These are phyloP conservation scores for Senna tora DNA, from an alignment of 306 rosid genomes.

Conservation along the genomic window DNA sequence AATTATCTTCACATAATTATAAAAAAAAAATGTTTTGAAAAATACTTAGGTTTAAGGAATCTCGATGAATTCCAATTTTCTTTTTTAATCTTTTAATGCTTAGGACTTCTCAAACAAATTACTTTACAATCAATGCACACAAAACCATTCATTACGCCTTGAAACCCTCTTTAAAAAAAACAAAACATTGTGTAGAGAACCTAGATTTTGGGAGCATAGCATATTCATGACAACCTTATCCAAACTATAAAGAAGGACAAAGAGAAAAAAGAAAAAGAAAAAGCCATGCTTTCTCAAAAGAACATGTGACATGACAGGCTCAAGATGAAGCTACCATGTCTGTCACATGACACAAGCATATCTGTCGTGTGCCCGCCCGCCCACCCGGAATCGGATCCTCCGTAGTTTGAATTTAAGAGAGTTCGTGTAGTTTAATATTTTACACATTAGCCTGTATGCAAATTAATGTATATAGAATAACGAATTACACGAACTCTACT, in stretches of 20 bases:
- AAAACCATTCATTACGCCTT: neutral
- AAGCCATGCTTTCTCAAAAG: constrained; percentile 35
- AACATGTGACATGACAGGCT: constrained; percentile 37
- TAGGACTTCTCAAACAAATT: neutral
- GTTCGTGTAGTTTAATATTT: too few species aligned
- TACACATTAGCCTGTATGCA: too few species aligned
- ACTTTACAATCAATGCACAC: neutral
- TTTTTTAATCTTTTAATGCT: neutral
- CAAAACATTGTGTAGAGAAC: constrained; percentile 23
- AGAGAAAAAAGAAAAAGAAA: constrained; percentile 29
- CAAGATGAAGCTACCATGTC: constrained; percentile 32
- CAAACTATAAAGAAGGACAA: constrained; percentile 34
- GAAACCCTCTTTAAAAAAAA: constrained; percentile 20
- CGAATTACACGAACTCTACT: too few species aligned
- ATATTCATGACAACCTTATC: constrained; percentile 48
- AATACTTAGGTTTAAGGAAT: too few species aligned
- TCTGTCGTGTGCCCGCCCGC: constrained; percentile 2
- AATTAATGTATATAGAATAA: too few species aligned
- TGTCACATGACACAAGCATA: constrained; percentile 41
- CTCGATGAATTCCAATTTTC: neutral
- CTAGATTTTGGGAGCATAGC: constrained; percentile 31
- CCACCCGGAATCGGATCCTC: too few species aligned
- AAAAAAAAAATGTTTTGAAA: too few species aligned
- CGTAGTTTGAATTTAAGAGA: too few species aligned
- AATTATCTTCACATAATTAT: too few species aligned